Evolutionary conservation across 2,329 filamentous ascomycete species (phyloP).

Genomic region (Blastomyces emzantsi): DNA sequence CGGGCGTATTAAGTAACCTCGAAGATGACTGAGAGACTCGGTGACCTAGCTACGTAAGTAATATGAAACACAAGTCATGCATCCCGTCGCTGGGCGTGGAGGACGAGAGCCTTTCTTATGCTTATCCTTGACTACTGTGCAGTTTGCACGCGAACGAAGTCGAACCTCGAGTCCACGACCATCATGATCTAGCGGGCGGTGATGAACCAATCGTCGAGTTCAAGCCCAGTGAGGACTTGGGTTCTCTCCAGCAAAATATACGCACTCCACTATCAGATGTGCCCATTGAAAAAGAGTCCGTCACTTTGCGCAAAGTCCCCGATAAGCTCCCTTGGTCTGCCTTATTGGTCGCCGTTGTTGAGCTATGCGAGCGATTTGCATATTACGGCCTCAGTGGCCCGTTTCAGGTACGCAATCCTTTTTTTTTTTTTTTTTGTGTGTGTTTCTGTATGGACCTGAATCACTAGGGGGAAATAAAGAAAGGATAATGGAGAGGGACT

Average conservation of each 20-base stretch:
- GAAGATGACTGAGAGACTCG: slow-evolving; percentile 3
- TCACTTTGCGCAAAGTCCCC: slow-evolving; percentile 43
- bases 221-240: background rate
- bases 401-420: slow-evolving; percentile 29
- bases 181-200: background rate
- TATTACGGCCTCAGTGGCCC: slow-evolving; percentile 48
- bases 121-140: background rate
- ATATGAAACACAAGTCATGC: background rate
- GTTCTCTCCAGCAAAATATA: background rate
- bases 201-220: background rate
- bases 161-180: background rate
- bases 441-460: background rate
- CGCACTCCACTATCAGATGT: slow-evolving; percentile 22
- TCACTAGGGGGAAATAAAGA: background rate
- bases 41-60: slow-evolving; percentile 1
- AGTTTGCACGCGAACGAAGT: slow-evolving; percentile 1
- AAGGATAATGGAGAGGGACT: background rate
- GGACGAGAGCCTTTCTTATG: background rate
- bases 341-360: slow-evolving; percentile 49
- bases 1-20: slow-evolving; percentile 20
- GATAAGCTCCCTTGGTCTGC: slow-evolving; percentile 48
- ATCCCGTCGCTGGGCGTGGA: background rate
- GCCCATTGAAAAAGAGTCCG: slow-evolving; percentile 45
- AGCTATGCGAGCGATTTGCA: slow-evolving; percentile 50
- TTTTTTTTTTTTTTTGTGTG: background rate